Evolutionary conservation across 306 rosid species (phyloP).

Genomic region (Arachis stenosperma): DNA sequence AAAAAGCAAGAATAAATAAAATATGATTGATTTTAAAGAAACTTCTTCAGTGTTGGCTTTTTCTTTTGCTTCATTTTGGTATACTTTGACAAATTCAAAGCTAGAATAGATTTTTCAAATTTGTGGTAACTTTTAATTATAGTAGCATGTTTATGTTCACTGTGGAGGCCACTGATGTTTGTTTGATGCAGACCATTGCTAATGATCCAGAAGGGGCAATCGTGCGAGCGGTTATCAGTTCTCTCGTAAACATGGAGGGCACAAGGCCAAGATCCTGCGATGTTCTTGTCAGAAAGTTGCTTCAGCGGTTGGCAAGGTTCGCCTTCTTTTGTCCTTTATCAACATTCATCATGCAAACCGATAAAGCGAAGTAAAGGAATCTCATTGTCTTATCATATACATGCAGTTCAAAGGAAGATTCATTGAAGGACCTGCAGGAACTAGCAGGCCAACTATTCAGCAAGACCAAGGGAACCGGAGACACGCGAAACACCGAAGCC

Average conservation of each 20-base stretch:
- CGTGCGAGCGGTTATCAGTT: slow-evolving; percentile 55
- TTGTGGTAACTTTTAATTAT: slow-evolving; percentile 16
- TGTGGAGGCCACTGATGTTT: slow-evolving; percentile 47
- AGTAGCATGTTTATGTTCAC: slow-evolving; percentile 11
- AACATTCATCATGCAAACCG: not conserved
- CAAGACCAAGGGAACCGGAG: slow-evolving; percentile 60
- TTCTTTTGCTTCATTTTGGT: not conserved
- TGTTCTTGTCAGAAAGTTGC: slow-evolving; percentile 71
- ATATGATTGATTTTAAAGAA: not conserved
- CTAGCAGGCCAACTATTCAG: slow-evolving; percentile 62
- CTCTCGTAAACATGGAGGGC: slow-evolving; percentile 77
- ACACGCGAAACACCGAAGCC: slow-evolving; percentile 52
- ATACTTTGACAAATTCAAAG: slow-evolving; percentile 12
- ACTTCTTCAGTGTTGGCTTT: not conserved
- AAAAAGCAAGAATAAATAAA: too few relatives aligned
- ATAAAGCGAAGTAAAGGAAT: slow-evolving; percentile 6
- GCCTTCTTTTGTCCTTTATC: slow-evolving; percentile 16
- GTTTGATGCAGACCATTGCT: slow-evolving; percentile 57
- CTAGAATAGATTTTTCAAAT: not conserved
- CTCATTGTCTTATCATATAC: slow-evolving; percentile 21
- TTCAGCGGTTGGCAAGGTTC: slow-evolving; percentile 85
- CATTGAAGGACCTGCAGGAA: slow-evolving; percentile 81
- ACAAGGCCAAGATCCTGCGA: slow-evolving; percentile 79
- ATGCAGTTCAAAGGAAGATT: slow-evolving; percentile 79
- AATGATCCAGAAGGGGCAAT: slow-evolving; percentile 76